These are phyloP conservation scores for Lanmaoa pseudosensibilis DNA, from an alignment of 768 basidiomycete genomes.

Conservation along the genomic window DNA sequence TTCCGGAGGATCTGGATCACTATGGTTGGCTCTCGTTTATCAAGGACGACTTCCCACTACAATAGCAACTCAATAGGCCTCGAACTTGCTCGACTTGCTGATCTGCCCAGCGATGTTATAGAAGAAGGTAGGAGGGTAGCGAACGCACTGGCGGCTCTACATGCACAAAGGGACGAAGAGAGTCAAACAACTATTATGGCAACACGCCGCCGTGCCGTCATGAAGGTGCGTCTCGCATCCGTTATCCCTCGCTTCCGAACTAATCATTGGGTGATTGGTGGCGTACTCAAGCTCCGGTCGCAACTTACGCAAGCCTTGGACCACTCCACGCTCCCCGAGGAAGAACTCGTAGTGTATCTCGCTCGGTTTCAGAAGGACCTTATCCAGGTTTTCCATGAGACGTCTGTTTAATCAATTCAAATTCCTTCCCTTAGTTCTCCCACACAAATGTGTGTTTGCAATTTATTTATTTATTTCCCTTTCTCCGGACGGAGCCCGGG, in stretches of 20 bases:
- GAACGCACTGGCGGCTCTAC: conserved; percentile 53
- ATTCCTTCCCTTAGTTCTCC: background rate
- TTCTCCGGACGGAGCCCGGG: background rate
- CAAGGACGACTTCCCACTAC: background rate
- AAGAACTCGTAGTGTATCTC: conserved; percentile 66
- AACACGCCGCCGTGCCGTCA: conserved; percentile 62
- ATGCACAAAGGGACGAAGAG: conserved; percentile 55
- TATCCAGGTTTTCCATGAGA: conserved; percentile 45
- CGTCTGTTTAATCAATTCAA: conserved; percentile 12
- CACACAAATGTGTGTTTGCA: too few relatives aligned
- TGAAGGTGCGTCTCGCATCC: conserved; percentile 53
- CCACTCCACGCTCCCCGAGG: conserved; percentile 71
- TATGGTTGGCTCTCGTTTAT: conserved; percentile 53
- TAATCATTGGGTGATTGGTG: background rate
- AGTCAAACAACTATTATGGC: conserved; percentile 62
- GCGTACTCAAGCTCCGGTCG: conserved; percentile 57
- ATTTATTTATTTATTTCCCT: too few relatives aligned
- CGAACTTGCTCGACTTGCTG: conserved; percentile 84
- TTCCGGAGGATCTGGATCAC: conserved; percentile 59
- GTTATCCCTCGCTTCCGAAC: background rate
- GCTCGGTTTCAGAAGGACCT: conserved; percentile 70
- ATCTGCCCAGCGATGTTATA: conserved; percentile 75
- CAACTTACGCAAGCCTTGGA: conserved; percentile 74
- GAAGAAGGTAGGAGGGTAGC: conserved; percentile 62
- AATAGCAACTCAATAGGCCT: conserved; percentile 54